Conservation (phyloP, 1,284 basidiomycete genomes). For the Takashimella tepidaria region DNA sequence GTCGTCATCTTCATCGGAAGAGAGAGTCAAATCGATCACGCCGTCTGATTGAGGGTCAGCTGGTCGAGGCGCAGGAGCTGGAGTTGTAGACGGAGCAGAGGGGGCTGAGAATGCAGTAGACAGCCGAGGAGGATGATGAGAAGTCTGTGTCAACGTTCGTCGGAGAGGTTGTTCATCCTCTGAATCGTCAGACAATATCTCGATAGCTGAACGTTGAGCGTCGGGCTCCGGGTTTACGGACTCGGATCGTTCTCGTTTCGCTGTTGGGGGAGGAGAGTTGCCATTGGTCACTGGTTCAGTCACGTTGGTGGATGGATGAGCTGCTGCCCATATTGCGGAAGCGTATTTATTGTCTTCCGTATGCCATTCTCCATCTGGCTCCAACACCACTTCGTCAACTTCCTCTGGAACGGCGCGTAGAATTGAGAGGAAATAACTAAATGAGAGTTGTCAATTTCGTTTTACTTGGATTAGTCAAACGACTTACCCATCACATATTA, state of each 20-base stretch:
- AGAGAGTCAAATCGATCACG: slow-evolving; percentile 73
- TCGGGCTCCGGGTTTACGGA: slow-evolving; percentile 5
- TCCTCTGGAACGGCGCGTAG: slow-evolving; percentile 54
- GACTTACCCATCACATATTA: slow-evolving; percentile 84
- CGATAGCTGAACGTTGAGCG: slow-evolving; percentile 51
- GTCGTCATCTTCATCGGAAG: slow-evolving; percentile 54
- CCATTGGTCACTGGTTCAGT: neutral
- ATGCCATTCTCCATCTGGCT: slow-evolving; percentile 93
- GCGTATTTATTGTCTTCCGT: slow-evolving; percentile 79
- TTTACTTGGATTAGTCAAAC: neutral
- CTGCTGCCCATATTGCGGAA: slow-evolving; percentile 62
- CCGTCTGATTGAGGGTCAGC: neutral
- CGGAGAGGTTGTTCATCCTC: slow-evolving; percentile 61
- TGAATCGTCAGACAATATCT: slow-evolving; percentile 72
- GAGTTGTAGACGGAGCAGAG: slow-evolving; percentile 10
- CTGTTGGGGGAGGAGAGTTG: neutral
- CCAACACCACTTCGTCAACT: slow-evolving; percentile 87
- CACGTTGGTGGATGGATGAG: slow-evolving; percentile 40
- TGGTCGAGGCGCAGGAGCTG: neutral
- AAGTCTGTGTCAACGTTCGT: slow-evolving; percentile 1
- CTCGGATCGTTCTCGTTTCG: slow-evolving; percentile 5
- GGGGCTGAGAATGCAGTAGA: neutral
- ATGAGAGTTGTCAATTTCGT: slow-evolving; percentile 4
- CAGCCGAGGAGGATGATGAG: neutral
- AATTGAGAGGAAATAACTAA: slow-evolving; percentile 30